Evolutionary conservation across 2,329 filamentous ascomycete species (phyloP).

Genomic region (Fusarium decemcellulare): DNA sequence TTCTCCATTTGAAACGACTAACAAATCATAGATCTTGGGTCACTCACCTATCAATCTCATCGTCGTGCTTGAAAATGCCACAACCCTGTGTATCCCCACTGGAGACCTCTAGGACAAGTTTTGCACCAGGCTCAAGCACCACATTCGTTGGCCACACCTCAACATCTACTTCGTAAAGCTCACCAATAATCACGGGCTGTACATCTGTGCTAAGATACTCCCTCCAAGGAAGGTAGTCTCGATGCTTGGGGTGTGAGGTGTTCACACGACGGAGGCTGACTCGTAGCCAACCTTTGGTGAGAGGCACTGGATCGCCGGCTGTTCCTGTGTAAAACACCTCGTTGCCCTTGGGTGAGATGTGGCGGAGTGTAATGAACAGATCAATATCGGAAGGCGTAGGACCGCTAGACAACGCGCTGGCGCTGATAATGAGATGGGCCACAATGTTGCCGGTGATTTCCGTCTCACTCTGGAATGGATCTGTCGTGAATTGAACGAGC

Average conservation of each 20-base stretch:
- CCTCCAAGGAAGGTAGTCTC: conserved; percentile 67
- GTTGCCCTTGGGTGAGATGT: conserved; percentile 67
- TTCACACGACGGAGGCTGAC: conserved; percentile 69
- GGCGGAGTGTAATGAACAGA: conserved; percentile 73
- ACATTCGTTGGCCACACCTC: conserved; percentile 78
- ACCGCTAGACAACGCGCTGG: conserved; percentile 54
- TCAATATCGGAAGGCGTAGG: conserved; percentile 67
- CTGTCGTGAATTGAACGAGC: conserved; percentile 69
- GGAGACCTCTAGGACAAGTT: conserved; percentile 68
- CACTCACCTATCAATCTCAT: conserved; percentile 61
- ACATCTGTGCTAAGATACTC: conserved; percentile 72
- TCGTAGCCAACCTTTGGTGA: conserved; percentile 76
- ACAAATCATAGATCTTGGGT: too few relatives aligned
- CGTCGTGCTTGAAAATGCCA: conserved; percentile 69
- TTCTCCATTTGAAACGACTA: neutral
- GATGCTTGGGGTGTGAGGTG: conserved; percentile 63
- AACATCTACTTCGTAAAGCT: conserved; percentile 72
- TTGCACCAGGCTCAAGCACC: conserved; percentile 61
- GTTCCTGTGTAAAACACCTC: conserved; percentile 77
- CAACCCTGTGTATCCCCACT: conserved; percentile 72
- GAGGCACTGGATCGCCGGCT: conserved; percentile 73
- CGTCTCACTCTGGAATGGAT: conserved; percentile 72
- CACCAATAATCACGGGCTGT: conserved; percentile 65
- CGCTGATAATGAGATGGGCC: conserved; percentile 73
- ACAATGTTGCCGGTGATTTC: conserved; percentile 79